Percentiles rank a stretch among this genome's conserved stretches.
Evolutionary conservation across 2,329 filamentous ascomycete genomes (phyloP).

Genomic region (Camptophora hylomeconis): DNA sequence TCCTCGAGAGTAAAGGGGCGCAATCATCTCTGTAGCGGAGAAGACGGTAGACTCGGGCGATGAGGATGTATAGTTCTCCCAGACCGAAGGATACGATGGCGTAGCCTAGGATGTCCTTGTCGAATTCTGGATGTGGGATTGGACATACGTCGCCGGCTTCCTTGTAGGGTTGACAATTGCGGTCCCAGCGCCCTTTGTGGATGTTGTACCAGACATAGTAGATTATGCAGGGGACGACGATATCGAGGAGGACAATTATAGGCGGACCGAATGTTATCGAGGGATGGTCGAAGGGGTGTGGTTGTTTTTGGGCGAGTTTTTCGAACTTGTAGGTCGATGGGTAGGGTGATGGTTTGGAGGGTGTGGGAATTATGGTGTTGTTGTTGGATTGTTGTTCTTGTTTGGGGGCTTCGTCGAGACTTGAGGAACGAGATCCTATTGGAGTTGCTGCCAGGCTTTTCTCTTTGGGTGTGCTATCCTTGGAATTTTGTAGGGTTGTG

Average conservation of each 20-base stretch:
- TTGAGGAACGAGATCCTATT: too few relatives aligned
- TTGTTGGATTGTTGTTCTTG: too few relatives aligned
- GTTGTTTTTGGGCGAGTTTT: constrained; percentile 10
- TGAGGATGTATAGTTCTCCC: constrained; percentile 9
- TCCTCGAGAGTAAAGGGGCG: constrained; percentile 6
- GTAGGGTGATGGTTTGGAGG: too few relatives aligned
- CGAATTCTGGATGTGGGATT: constrained; percentile 6
- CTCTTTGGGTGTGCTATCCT: too few relatives aligned
- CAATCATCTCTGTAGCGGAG: constrained; percentile 6
- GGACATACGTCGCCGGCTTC: constrained; percentile 3
- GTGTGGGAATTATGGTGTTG: too few relatives aligned
- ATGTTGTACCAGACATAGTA: constrained; percentile 10
- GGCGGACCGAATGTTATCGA: constrained; percentile 8
- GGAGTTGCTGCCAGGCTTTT: too few relatives aligned
- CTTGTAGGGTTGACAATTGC: constrained; percentile 6
- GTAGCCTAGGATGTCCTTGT: constrained; percentile 13
- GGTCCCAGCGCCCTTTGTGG: constrained; percentile 6
- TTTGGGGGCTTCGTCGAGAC: too few relatives aligned
- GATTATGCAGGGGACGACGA: constrained; percentile 10
- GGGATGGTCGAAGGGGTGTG: constrained; percentile 8
- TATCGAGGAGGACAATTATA: constrained; percentile 8
- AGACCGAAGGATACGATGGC: constrained; percentile 8
- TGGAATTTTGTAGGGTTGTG: too few relatives aligned
- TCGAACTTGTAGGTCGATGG: too few relatives aligned
- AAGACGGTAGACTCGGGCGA: constrained; percentile 7